Evolutionary conservation across 257 asterid species (phyloP).

Genomic region (Ballota nigra): DNA sequence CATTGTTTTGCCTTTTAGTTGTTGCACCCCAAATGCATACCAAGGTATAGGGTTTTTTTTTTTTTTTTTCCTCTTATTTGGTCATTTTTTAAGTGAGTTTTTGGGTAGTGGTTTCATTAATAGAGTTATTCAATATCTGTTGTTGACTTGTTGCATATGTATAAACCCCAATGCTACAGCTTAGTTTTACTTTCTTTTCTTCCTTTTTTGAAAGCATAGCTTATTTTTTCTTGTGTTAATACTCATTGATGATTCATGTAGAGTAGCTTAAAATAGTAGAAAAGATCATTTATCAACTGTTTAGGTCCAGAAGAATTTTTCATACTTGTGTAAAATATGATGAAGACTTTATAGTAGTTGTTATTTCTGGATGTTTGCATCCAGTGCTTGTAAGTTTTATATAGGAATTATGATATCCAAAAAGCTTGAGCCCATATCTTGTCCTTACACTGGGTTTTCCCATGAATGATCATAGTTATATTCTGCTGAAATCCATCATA

Average conservation of each 20-base stretch:
- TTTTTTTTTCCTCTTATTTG: neutral
- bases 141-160: neutral
- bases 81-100: neutral
- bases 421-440: neutral
- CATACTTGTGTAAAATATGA: neutral
- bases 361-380: neutral
- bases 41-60: neutral
- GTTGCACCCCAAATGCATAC: neutral
- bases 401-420: neutral
- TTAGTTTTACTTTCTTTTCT: neutral
- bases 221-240: neutral
- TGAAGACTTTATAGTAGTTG: neutral
- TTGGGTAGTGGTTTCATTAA: neutral
- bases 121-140: neutral
- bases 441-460: neutral
- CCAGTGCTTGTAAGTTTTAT: neutral
- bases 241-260: neutral
- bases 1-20: neutral
- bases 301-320: neutral
- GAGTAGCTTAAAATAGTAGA: neutral
- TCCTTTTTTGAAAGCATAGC: no score
- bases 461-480: neutral
- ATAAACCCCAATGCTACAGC: slow-evolving; percentile 1
- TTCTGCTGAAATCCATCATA: neutral
- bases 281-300: neutral